Conservation (phyloP, 2,329 filamentous ascomycete species). For the Alternaria novae-zelandiae region DNA sequence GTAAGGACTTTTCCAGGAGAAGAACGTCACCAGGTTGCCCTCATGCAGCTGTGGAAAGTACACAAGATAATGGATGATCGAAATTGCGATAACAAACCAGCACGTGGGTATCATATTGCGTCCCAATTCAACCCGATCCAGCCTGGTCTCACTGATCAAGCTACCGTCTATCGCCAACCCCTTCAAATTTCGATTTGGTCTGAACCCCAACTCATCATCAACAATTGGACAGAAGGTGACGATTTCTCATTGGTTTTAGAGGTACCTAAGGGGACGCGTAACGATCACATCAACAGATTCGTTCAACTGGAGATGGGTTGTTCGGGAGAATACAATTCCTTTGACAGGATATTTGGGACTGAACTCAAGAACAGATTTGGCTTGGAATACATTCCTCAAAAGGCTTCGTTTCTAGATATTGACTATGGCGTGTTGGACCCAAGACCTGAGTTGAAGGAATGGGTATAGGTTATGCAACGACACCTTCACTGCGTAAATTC, state of each 20-base stretch:
- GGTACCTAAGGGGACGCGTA: too few species aligned
- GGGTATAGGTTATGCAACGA: constrained; percentile 36
- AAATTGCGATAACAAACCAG: background rate
- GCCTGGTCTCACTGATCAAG: background rate
- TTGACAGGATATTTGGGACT: background rate
- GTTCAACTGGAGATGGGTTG: too few species aligned
- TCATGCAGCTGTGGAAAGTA: background rate
- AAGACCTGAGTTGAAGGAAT: background rate
- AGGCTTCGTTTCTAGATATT: background rate
- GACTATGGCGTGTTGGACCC: background rate
- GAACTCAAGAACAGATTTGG: background rate
- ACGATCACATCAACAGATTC: too few species aligned
- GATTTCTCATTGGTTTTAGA: background rate
- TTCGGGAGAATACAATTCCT: background rate
- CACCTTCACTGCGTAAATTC: constrained; percentile 40
- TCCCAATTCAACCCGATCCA: background rate
- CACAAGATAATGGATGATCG: background rate
- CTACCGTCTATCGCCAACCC: background rate
- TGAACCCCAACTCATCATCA: background rate
- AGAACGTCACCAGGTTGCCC: background rate
- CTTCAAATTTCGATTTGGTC: background rate
- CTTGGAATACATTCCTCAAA: background rate
- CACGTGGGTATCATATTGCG: background rate
- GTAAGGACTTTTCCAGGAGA: background rate
- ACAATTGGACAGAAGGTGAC: background rate